phyloP scores from a whole-genome alignment of 192 early-diverging fungal genomes.

The Pilaira anomala region DNA sequence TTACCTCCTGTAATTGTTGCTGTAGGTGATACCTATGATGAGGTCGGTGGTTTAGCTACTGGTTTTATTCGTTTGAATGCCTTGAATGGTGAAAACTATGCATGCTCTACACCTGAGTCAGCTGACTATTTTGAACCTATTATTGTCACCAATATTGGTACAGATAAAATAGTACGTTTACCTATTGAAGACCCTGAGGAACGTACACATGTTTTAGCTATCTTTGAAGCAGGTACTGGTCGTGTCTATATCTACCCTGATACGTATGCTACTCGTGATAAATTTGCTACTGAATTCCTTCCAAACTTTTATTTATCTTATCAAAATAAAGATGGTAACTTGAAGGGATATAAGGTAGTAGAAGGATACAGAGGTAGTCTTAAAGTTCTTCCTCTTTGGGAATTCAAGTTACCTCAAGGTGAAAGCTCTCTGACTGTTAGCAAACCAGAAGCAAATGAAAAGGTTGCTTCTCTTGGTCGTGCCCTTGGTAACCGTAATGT shows the following conservation, averaged over 20 bases:
- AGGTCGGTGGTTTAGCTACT: slow-evolving; percentile 31
- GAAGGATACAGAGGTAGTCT: slow-evolving; percentile 46
- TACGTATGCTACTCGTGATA: slow-evolving; percentile 45
- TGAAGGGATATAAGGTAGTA: slow-evolving; percentile 55
- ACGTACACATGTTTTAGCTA: slow-evolving; percentile 50
- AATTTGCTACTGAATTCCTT: slow-evolving; percentile 49
- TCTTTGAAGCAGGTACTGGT: slow-evolving; percentile 46
- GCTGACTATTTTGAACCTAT: slow-evolving; percentile 40
- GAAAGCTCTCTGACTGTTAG: slow-evolving; percentile 36
- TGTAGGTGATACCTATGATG: slow-evolving; percentile 47
- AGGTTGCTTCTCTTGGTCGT: slow-evolving; percentile 85
- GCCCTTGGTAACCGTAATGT: slow-evolving; percentile 94
- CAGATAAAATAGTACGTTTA: slow-evolving; percentile 52
- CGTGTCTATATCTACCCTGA: slow-evolving; percentile 64
- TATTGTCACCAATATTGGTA: slow-evolving; percentile 35
- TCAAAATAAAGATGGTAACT: slow-evolving; percentile 42
- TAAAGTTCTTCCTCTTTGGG: slow-evolving; percentile 47
- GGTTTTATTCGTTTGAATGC: slow-evolving; percentile 60
- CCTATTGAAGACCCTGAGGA: slow-evolving; percentile 64
- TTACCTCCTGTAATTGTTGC: slow-evolving; percentile 71
- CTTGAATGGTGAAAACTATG: slow-evolving; percentile 57
- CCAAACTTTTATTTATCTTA: slow-evolving; percentile 69
- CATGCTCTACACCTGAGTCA: slow-evolving; percentile 23
- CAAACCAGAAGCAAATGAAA: slow-evolving; percentile 33
- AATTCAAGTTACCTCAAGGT: slow-evolving; percentile 51